phyloP scores from a whole-genome alignment of 768 basidiomycete species.

The Agaricus sinodeliciosus region DNA sequence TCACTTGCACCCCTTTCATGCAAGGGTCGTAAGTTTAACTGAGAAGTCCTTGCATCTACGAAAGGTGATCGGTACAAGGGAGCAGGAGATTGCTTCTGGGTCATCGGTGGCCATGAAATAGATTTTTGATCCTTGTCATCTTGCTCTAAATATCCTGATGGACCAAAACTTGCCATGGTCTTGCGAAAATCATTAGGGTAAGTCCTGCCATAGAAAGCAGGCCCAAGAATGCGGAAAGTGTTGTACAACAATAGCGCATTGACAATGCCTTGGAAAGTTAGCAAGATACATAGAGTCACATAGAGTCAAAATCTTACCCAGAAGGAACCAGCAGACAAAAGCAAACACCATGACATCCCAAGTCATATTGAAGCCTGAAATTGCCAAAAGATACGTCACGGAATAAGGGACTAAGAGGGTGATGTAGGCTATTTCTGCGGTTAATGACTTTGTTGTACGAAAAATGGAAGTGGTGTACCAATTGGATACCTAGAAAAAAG shows the following conservation, averaged over 20 bases:
- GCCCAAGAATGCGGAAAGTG: slow-evolving; percentile 56
- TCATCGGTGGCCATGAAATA: neutral
- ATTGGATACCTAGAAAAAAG: slow-evolving; percentile 46
- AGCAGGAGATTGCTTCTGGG: slow-evolving; percentile 1
- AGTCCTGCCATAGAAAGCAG: slow-evolving; percentile 35
- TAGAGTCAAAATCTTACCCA: slow-evolving; percentile 35
- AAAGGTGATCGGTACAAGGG: neutral
- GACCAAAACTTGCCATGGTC: slow-evolving; percentile 25
- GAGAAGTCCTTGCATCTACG: neutral
- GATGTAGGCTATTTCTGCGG: slow-evolving; percentile 43
- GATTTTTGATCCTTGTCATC: slow-evolving; percentile 7
- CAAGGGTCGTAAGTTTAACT: neutral
- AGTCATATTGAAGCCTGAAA: slow-evolving; percentile 44
- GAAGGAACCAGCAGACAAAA: slow-evolving; percentile 40
- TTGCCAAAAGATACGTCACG: slow-evolving; percentile 38
- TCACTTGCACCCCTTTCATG: slow-evolving; percentile 1
- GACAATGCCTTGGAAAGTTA: slow-evolving; percentile 42
- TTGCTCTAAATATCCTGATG: slow-evolving; percentile 15
- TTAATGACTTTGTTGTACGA: neutral
- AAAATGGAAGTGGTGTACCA: slow-evolving; percentile 28
- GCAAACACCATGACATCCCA: slow-evolving; percentile 43
- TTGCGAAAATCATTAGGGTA: slow-evolving; percentile 18
- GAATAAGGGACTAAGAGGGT: slow-evolving; percentile 54
- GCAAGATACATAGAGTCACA: neutral
- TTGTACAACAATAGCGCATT: slow-evolving; percentile 65